These are phyloP conservation scores for Rhynchospora tenuis DNA, from an alignment of 176 grass and related monocot genomes.

Conservation along the genomic window DNA sequence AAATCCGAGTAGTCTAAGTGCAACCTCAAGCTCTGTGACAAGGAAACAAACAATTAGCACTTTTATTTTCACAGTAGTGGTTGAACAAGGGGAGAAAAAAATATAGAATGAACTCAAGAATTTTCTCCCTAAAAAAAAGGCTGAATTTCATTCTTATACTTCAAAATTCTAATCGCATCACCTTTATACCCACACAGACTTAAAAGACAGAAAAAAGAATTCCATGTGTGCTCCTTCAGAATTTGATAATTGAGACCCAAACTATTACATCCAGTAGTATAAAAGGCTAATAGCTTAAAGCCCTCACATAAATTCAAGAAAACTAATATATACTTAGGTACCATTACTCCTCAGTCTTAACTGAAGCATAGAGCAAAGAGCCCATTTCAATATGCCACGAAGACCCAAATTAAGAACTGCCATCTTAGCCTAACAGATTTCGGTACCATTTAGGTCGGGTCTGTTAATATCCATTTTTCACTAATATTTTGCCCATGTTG, in stretches of 20 bases:
- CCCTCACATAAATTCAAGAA: background rate
- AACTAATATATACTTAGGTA: background rate
- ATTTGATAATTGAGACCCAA: background rate
- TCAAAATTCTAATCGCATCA: background rate
- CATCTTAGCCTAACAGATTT: background rate
- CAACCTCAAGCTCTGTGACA: slow-evolving; percentile 67
- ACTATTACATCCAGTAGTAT: background rate
- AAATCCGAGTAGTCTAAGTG: slow-evolving; percentile 59
- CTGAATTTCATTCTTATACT: background rate
- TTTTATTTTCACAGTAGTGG: background rate
- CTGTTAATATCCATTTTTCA: background rate
- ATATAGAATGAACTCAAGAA: background rate
- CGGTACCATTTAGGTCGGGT: background rate
- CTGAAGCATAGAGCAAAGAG: background rate
- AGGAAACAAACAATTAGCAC: background rate
- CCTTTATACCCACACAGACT: background rate
- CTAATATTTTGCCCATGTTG: background rate
- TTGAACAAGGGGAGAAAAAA: background rate
- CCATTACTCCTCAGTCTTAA: background rate
- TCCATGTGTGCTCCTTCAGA: background rate
- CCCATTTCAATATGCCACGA: background rate
- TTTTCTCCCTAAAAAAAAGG: background rate
- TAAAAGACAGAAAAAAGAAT: background rate
- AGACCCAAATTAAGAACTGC: too few species aligned
- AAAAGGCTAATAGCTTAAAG: background rate